These are phyloP conservation scores for Ophiostoma quercus DNA, from an alignment of 2,329 filamentous ascomycete genomes.

Conservation along the genomic window DNA sequence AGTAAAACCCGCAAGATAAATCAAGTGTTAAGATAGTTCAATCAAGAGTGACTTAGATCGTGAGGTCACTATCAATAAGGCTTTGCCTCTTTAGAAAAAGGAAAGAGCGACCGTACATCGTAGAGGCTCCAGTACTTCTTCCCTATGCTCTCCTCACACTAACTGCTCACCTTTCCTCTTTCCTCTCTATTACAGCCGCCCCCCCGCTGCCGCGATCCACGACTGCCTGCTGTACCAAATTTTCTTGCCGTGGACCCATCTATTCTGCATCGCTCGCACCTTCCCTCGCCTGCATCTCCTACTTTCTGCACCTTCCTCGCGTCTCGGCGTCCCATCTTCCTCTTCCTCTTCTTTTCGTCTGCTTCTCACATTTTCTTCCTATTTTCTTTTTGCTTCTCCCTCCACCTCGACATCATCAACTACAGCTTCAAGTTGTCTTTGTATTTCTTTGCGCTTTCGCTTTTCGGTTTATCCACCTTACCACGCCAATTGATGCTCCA, in stretches of 20 bases:
- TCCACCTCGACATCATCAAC: neutral
- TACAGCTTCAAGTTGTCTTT: neutral
- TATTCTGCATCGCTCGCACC: slow-evolving; percentile 18
- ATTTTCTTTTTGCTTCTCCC: neutral
- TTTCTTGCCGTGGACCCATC: slow-evolving; percentile 16
- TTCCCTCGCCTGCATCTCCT: slow-evolving; percentile 14
- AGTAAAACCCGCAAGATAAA: no score
- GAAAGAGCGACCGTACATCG: neutral
- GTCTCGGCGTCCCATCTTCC: slow-evolving; percentile 14
- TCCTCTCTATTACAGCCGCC: slow-evolving; percentile 1
- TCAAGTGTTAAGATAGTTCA: neutral
- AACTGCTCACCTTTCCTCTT: neutral
- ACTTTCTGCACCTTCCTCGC: slow-evolving; percentile 13
- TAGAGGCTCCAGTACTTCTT: neutral
- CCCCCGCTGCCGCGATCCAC: slow-evolving; percentile 17
- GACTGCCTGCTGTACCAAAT: slow-evolving; percentile 18
- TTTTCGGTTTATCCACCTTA: neutral
- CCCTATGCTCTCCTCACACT: neutral
- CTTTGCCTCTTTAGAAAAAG: neutral
- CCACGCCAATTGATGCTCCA: slow-evolving; percentile 7
- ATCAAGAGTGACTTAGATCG: no score
- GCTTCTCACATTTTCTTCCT: neutral
- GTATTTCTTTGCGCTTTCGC: neutral
- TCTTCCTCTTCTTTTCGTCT: neutral
- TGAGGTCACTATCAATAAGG: neutral